These are phyloP conservation scores for Neospermospora avenae DNA, from an alignment of 2,329 filamentous ascomycete species.

Conservation along the genomic window DNA sequence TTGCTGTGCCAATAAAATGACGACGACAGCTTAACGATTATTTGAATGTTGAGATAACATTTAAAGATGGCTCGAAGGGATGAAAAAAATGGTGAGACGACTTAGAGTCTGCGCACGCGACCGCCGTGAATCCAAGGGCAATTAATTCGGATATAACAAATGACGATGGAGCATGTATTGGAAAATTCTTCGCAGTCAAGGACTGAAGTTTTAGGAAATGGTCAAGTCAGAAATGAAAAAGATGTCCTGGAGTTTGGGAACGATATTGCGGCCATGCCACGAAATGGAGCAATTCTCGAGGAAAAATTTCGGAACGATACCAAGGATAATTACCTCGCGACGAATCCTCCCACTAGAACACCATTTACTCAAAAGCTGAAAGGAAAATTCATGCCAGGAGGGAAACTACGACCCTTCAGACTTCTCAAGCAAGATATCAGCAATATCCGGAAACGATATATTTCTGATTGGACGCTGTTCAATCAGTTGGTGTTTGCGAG, in stretches of 20 bases:
- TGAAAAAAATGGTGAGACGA: not conserved
- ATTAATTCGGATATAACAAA: not conserved
- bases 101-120: not conserved
- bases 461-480: slow-evolving; percentile 55
- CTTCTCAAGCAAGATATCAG: slow-evolving; percentile 47
- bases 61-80: not conserved
- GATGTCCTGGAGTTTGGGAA: not conserved
- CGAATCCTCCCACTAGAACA: slow-evolving; percentile 2
- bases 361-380: slow-evolving; percentile 10
- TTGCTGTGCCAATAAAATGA: not conserved
- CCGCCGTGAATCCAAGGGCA: not conserved
- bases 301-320: slow-evolving; percentile 4
- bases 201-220: not conserved
- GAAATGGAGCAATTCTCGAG: slow-evolving; percentile 3
- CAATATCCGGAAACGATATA: slow-evolving; percentile 46
- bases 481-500: slow-evolving; percentile 63
- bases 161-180: not conserved
- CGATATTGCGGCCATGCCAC: not conserved
- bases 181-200: slow-evolving; percentile 1
- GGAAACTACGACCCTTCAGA: slow-evolving; percentile 50
- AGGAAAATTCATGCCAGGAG: slow-evolving; percentile 35
- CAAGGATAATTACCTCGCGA: not conserved
- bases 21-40: not conserved
- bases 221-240: not conserved
- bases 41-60: not conserved